Conservation (phyloP, 352 stramenopile genomes). For the Pythium brachiatum region DNA sequence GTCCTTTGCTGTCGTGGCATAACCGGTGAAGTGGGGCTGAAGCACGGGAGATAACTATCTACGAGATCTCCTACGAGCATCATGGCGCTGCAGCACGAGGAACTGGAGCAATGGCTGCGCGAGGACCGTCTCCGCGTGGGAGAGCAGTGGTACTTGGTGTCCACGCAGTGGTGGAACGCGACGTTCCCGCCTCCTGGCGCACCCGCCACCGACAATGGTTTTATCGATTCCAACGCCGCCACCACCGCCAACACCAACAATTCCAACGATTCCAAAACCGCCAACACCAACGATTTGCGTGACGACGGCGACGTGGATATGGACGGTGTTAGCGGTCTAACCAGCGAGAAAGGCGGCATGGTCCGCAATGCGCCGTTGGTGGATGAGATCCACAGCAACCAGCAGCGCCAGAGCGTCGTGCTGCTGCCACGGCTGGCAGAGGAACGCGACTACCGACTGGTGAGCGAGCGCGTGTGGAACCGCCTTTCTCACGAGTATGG, state of each 20-base stretch:
- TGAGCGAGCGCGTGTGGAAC: conserved; percentile 74
- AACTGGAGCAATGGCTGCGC: conserved; percentile 1
- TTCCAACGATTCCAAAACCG: conserved; percentile 30
- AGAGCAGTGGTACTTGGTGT: conserved; percentile 65
- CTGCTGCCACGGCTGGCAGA: conserved; percentile 64
- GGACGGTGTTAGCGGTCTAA: not conserved
- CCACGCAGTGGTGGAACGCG: conserved; percentile 48
- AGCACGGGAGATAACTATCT: not conserved
- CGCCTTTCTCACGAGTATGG: conserved; percentile 56
- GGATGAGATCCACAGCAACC: conserved; percentile 43
- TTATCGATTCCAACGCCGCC: conserved; percentile 29
- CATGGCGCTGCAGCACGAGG: conserved; percentile 1
- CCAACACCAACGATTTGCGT: not conserved
- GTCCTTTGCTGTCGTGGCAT: conserved; percentile 3
- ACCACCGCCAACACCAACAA: conserved; percentile 19
- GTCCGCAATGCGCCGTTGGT: conserved; percentile 49
- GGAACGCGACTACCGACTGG: conserved; percentile 54
- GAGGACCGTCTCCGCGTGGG: conserved; percentile 31
- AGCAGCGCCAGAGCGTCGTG: conserved; percentile 43
- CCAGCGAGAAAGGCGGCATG: not conserved
- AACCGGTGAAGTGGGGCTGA: not conserved
- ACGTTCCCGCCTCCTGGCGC: conserved; percentile 25
- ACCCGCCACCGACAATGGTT: conserved; percentile 19
- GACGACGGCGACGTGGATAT: conserved; percentile 20
- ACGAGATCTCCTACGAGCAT: not conserved